phyloP scores from a whole-genome alignment of 306 rosid species.

The Biancaea sappan region DNA sequence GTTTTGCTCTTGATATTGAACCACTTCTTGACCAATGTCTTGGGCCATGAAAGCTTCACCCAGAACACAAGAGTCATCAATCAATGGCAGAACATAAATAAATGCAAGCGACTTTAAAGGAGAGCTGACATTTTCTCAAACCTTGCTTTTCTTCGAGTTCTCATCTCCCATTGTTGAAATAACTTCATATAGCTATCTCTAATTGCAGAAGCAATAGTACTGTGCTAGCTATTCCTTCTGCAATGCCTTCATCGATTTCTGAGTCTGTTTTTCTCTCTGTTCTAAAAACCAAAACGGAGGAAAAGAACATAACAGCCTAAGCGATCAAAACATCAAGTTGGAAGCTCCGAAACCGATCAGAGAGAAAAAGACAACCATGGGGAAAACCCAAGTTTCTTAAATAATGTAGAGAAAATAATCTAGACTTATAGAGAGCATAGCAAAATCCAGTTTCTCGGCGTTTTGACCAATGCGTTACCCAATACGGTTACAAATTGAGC shows the following conservation, averaged over 20 bases:
- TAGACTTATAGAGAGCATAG: slow-evolving; percentile 33
- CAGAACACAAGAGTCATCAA: slow-evolving; percentile 41
- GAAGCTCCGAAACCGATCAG: neutral
- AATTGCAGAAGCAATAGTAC: slow-evolving; percentile 32
- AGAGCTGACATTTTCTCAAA: slow-evolving; percentile 48
- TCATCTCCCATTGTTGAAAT: slow-evolving; percentile 95
- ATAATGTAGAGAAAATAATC: slow-evolving; percentile 39
- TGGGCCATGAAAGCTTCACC: slow-evolving; percentile 96
- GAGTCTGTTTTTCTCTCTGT: slow-evolving; percentile 17
- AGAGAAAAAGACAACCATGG: slow-evolving; percentile 36
- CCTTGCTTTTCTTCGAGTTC: slow-evolving; percentile 96
- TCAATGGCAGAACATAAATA: slow-evolving; percentile 21
- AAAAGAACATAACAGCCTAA: slow-evolving; percentile 18
- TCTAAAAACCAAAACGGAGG: slow-evolving; percentile 3
- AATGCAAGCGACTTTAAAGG: slow-evolving; percentile 31
- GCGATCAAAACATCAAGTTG: slow-evolving; percentile 28
- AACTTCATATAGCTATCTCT: slow-evolving; percentile 69
- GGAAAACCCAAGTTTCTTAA: slow-evolving; percentile 40
- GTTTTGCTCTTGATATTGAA: slow-evolving; percentile 88
- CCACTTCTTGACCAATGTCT: slow-evolving; percentile 96
- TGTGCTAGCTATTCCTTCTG: slow-evolving; percentile 21
- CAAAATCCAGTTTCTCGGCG: slow-evolving; percentile 42
- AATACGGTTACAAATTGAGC: slow-evolving; percentile 33
- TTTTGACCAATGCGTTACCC: slow-evolving; percentile 46
- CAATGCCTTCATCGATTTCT: slow-evolving; percentile 9